Evolutionary conservation across 495 filamentous ascomycete species (phyloP), one percentile per base, ranked within the genome.

Genomic region (Penicillium flavigenum): DNA sequence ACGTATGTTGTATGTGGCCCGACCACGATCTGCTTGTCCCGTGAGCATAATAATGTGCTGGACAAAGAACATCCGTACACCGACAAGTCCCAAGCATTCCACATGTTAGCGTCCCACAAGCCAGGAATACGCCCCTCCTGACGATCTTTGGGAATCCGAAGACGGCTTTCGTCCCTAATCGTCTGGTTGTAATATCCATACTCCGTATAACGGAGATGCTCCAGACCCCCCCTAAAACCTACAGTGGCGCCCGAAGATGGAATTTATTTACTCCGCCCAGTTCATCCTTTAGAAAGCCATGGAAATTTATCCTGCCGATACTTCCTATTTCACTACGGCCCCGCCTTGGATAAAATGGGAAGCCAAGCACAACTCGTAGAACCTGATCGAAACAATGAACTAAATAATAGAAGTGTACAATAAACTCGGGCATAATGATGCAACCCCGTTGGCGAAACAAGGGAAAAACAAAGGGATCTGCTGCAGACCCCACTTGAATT

Each of bases 81-180:
- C 53, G 53, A 55, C 53, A 39, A 46, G 20, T 47, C 53, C 53
- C 52, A 38, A 38, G 43, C 53, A 55, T 55, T 55, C 53, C 43
- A 54, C 42, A 32, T 16, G 2, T 20, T 8, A 29, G 27, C 11
- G 52, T 54, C 31, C 44, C 46, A 43, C 22, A 24, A 24, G 8
- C 36, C 42, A 47, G 26, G 12, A 20, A 29, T 55, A 29, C 26
- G 17, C 43, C 53, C 53, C 43, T 55, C 53, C 43, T 55, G 53
- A 55, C 53, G 53, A 55, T 55, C 53, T 46, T 47, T 24, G 8
- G 8, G 51, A 43, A 17, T 42, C 51, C 43, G 43, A 47, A 47
- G 43, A 55, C 53, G 52, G 52, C 34, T 45, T 20, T 55, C 0
- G 19, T n/a, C 31, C 53, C 42, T 39, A 29, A 36, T 55, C 34